phyloP scores from a whole-genome alignment of 2,329 filamentous ascomycete species.

The Neopestalotiopsis clavispora region DNA sequence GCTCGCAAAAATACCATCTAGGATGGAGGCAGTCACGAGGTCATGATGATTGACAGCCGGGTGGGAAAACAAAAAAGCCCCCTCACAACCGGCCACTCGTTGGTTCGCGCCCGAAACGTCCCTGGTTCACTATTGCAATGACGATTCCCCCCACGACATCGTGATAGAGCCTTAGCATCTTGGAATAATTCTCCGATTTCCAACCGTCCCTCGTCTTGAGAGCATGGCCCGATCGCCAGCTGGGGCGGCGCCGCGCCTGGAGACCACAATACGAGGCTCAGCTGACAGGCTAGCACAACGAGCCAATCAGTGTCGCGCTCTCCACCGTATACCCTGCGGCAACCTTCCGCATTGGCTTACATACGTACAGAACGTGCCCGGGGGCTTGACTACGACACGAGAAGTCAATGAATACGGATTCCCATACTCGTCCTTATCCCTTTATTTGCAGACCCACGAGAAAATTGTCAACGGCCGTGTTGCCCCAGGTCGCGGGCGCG shows the following conservation, averaged over 20 bases:
- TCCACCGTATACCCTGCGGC: conserved; percentile 8
- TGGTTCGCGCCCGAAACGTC: neutral
- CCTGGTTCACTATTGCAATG: neutral
- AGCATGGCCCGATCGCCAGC: neutral
- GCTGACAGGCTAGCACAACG: conserved; percentile 2
- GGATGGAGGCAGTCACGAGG: neutral
- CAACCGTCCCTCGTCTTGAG: neutral
- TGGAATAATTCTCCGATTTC: neutral
- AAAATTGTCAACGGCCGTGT: neutral
- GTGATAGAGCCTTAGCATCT: neutral
- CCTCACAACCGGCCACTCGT: neutral
- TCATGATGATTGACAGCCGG: neutral
- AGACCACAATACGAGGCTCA: conserved; percentile 14
- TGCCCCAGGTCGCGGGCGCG: neutral
- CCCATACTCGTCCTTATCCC: neutral
- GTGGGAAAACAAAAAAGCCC: neutral
- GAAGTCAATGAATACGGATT: conserved; percentile 11
- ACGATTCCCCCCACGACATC: neutral
- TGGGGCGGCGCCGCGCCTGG: conserved; percentile 5
- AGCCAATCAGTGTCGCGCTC: conserved; percentile 4
- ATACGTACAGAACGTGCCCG: conserved; percentile 5
- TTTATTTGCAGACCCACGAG: conserved; percentile 3
- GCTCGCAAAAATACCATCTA: neutral
- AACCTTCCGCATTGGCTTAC: conserved; percentile 10
- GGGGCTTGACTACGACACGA: conserved; percentile 10